Evolutionary conservation across 257 asterid genomes (phyloP), one percentile per base, ranked within the genome.

Genomic region (Nicotiana paniculata): DNA sequence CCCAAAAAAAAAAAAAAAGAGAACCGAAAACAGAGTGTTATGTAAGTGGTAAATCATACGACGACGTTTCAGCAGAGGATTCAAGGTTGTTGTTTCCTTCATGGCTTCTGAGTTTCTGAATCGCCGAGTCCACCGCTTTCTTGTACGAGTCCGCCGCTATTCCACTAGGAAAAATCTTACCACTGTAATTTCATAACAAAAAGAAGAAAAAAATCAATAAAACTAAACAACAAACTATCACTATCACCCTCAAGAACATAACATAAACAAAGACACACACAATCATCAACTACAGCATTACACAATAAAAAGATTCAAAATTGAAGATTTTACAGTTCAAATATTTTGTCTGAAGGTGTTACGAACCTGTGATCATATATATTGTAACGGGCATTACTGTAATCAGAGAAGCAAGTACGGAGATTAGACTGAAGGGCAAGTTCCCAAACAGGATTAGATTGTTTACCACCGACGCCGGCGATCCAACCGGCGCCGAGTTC

Each of bases 401-500:
- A 95, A 80, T 95, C 97, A 3, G 98, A 93, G 86, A 92, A 92
- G 87, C 96, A 95, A 33, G 98, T 93, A n/a, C 97, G 93, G 81
- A 95, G 97, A 46, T 91, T 89, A 13, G 90, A 88, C 77, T 88
- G 89, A 6, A 90, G 83, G 1, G 99, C 93, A 28, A 95, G 91
- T 68, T 95, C 98, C 99, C 99, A 95, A 4, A 95, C 94, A 0
- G 99, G 99, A 59, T 95, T 95, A 5, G 92, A 62, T 77, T 87
- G 89, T 81, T 90, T 80, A 2, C 99, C 99, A 28, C 99, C 99
- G 84, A 95, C 99, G 6, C 99, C 99, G 83, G 99, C 93, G 81
- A 95, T 89, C 99, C 99, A 95, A 16, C 99, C 99, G 80, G 98
- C 99, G 48, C 99, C 99, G 81, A 93, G 93, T 85, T 95, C 99